Conservation (phyloP, 225 moss, liverwort and hornwort species). For the Physcomitrium patens region DNA sequence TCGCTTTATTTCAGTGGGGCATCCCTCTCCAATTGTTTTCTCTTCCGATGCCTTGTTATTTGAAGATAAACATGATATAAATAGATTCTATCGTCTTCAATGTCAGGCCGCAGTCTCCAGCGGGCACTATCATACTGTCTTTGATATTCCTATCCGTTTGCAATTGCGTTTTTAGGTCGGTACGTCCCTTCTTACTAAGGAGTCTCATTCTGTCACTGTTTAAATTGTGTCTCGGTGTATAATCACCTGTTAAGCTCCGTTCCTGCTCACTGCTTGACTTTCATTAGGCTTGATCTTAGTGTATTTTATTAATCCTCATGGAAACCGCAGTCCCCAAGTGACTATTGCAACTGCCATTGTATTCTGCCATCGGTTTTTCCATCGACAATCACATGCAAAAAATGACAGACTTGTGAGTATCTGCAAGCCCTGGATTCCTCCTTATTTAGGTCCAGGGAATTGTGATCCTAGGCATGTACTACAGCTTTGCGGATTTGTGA, state of each 20-base stretch:
- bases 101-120: not conserved
- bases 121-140: not conserved
- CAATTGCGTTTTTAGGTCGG: not conserved
- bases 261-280: constrained; percentile 16
- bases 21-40: no score
- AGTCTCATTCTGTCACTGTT: not conserved
- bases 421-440: constrained; percentile 5
- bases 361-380: constrained; percentile 73
- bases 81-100: not conserved
- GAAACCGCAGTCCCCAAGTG: constrained; percentile 56
- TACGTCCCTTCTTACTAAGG: not conserved
- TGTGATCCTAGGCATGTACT: not conserved
- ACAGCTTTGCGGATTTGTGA: constrained; percentile 10
- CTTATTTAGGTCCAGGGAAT: constrained; percentile 10
- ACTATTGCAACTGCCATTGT: constrained; percentile 73
- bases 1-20: not conserved
- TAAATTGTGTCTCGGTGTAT: not conserved
- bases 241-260: not conserved
- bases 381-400: constrained; percentile 65
- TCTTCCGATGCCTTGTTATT: no score
- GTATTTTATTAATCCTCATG: constrained; percentile 17
- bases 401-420: constrained; percentile 67
- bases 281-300: constrained; percentile 11
- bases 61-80: no score
- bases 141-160: constrained; percentile 1